Evolutionary conservation across 768 basidiomycete species (phyloP).

Genomic region (Suillus weaverae): DNA sequence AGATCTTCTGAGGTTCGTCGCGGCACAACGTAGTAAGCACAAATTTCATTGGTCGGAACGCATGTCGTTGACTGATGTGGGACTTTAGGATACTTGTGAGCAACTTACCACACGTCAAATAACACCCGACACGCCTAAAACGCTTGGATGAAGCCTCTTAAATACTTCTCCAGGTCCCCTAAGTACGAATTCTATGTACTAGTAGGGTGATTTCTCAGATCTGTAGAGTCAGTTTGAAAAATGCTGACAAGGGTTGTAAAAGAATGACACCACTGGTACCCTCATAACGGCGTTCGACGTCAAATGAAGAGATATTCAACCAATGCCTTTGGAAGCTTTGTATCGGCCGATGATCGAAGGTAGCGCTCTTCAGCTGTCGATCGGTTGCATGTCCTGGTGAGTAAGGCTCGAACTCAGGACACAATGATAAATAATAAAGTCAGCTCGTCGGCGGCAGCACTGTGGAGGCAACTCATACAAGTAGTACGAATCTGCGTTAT

Average conservation of each 20-base stretch:
- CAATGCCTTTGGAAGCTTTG: not conserved
- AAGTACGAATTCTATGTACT: not conserved
- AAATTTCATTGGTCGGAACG: not conserved
- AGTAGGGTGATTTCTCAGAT: not conserved
- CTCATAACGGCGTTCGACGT: not conserved
- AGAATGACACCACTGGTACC: not conserved
- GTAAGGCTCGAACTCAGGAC: not conserved
- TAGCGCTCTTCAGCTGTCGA: not conserved
- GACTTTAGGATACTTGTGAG: not conserved
- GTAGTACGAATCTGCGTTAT: not conserved
- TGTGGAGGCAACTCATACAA: too few relatives aligned
- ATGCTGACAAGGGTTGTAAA: not conserved
- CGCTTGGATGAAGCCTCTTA: not conserved
- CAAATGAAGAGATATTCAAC: not conserved
- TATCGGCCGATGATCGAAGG: not conserved
- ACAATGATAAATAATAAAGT: not conserved
- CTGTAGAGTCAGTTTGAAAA: not conserved
- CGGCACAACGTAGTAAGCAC: not conserved
- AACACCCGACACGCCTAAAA: not conserved
- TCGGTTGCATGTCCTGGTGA: not conserved
- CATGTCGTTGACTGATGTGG: not conserved
- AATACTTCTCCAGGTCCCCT: not conserved
- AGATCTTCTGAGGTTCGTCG: slow-evolving; percentile 19
- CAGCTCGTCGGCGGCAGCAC: too few relatives aligned
- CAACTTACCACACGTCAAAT: not conserved